These are phyloP conservation scores for Cercospora sp. DNA, from an alignment of 2,329 filamentous ascomycete genomes.

Conservation along the genomic window DNA sequence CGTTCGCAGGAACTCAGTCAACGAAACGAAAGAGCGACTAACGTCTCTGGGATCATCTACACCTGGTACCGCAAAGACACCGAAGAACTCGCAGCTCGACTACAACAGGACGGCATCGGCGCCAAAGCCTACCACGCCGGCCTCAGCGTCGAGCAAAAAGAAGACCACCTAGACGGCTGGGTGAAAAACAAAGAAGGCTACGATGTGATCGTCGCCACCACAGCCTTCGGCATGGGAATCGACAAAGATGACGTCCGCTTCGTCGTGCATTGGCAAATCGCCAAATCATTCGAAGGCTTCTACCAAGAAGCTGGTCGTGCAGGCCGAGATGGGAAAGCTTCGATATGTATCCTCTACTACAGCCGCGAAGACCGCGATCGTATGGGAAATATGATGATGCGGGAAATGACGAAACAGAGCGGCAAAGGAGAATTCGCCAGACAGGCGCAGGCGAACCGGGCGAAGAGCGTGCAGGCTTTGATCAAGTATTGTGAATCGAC, in stretches of 20 bases:
- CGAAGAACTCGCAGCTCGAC: constrained; percentile 65
- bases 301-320: constrained; percentile 94
- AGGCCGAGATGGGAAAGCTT: constrained; percentile 83
- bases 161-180: constrained; percentile 70
- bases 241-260: constrained; percentile 95
- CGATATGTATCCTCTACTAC: constrained; percentile 87
- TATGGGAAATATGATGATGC: constrained; percentile 57
- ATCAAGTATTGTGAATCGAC: constrained; percentile 80
- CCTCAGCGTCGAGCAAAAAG: constrained; percentile 65
- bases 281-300: constrained; percentile 92
- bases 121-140: constrained; percentile 73
- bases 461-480: constrained; percentile 55
- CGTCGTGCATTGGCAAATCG: constrained; percentile 90
- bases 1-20: constrained; percentile 60
- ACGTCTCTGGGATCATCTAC: constrained; percentile 77
- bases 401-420: constrained; percentile 41
- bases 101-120: constrained; percentile 68
- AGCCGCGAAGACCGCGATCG: constrained; percentile 82
- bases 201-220: constrained; percentile 91
- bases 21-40: constrained; percentile 55
- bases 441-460: constrained; percentile 42
- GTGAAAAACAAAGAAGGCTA: constrained; percentile 72
- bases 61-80: constrained; percentile 74
- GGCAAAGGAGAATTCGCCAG: constrained; percentile 38
- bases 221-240: constrained; percentile 96